These are phyloP conservation scores for Picochlorum sp. DNA, from an alignment of 139 green algal genomes.

Conservation along the genomic window DNA sequence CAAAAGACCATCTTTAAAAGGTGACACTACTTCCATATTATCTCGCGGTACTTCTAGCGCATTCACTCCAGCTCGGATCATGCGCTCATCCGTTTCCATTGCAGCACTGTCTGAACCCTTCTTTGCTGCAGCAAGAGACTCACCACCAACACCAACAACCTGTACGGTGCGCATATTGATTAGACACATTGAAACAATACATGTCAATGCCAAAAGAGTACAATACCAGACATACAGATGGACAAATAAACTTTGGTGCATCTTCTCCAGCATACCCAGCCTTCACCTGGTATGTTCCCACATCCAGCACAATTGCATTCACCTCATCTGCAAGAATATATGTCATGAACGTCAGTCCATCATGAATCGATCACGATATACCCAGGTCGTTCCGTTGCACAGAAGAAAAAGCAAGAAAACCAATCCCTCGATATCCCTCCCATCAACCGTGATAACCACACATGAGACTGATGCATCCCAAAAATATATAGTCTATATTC, in stretches of 20 bases:
- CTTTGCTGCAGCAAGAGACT: conserved; percentile 14
- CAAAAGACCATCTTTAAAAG: conserved; percentile 40
- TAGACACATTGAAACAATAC: background rate
- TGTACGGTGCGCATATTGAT: background rate
- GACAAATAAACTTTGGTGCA: conserved; percentile 86
- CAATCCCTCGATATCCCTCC: no score
- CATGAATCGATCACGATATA: no score
- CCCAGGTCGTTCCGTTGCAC: no score
- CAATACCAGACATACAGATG: conserved; percentile 43
- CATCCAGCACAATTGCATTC: conserved; percentile 86
- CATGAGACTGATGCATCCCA: background rate
- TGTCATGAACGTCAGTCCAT: background rate
- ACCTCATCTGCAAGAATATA: conserved; percentile 77
- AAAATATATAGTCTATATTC: background rate
- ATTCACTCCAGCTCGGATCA: conserved; percentile 38
- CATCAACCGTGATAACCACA: no score
- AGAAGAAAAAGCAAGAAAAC: no score
- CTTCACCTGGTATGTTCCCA: conserved; percentile 70
- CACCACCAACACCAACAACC: background rate
- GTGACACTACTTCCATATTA: conserved; percentile 53
- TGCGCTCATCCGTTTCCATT: conserved; percentile 3
- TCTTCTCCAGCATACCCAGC: conserved; percentile 95
- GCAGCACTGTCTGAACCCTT: background rate
- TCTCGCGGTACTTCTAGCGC: conserved; percentile 43
- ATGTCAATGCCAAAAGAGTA: no score